Base-by-base conservation (phyloP, 2,329 filamentous ascomycete species). In the Nigrospora osmanthi region DNA sequence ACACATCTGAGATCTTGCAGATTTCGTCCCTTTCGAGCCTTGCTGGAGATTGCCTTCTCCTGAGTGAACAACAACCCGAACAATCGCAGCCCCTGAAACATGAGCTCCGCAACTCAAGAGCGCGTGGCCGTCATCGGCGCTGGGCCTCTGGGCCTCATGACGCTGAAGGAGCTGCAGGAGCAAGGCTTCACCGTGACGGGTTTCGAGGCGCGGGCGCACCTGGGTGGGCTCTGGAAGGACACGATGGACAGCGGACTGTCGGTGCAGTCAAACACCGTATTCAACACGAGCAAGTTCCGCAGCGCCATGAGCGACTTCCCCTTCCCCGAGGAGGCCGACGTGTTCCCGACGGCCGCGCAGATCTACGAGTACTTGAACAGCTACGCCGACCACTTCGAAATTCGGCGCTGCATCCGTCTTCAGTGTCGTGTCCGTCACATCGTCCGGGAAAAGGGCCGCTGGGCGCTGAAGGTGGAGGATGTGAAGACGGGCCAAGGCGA, bases 81-180 rank as follows among this genome's bases (percentile, higher is more conserved):
- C 23, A 4, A 28, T 28, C 23, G 23, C 10, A 28, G 9, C 23
- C 23, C 23, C 7, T 28, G 2, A 2, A 23, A 28, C 7, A 28
- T 28, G 23, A 7, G 23, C 9, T 28, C 23, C 23, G 9, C 23
- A 6, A 28, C 23, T 2, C 23, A 28, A 28, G 23, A 28, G 7
- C 23, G 23, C 23, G 42, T 49, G 12, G 42, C 47, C 3, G 54
- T 63, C 7, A 43, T 64, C 13, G 51, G 51, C 2, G 39, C 40
- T 10, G 49, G 51, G 4, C 35, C 43, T 15, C 28, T 53, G 5
- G 51, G 51, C 4, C 35, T 53, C n/a, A 36, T 47, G 11, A 46
- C 51, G 7, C 7, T 49, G 13, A 52, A 53, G 41, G 43, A 53
- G 13, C 35, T 52, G 17, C 40, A 33, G 14, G 51, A 53, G 23